These are phyloP conservation scores for Morella rubra DNA, from an alignment of 306 rosid genomes.

Conservation along the genomic window DNA sequence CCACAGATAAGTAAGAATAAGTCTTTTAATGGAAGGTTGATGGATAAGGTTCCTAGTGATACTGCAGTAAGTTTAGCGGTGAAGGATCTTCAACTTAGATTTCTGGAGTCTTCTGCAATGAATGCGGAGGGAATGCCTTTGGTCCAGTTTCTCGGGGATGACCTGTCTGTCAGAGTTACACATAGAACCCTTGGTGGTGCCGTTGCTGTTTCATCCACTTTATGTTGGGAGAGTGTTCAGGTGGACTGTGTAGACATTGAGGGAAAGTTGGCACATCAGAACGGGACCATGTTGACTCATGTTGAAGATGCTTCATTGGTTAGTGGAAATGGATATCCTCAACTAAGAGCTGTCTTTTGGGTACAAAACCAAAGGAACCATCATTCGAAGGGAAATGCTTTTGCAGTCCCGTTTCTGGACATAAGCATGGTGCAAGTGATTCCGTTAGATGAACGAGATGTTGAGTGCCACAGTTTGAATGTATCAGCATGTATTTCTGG, in stretches of 20 bases:
- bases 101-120: constrained; percentile 76
- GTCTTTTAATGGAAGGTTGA: constrained; percentile 52
- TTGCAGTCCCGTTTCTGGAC: constrained; percentile 66
- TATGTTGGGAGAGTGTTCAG: constrained; percentile 73
- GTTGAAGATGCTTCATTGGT: constrained; percentile 42
- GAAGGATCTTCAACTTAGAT: constrained; percentile 70
- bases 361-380: constrained; percentile 56
- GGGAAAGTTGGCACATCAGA: constrained; percentile 47
- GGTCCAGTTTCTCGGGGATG: constrained; percentile 78
- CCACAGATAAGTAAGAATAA: constrained; percentile 36
- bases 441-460: constrained; percentile 66
- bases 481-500: constrained; percentile 86
- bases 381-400: constrained; percentile 37
- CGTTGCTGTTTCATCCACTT: constrained; percentile 70
- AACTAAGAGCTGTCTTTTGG: constrained; percentile 86
- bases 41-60: constrained; percentile 90
- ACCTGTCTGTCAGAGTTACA: constrained; percentile 62
- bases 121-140: constrained; percentile 73
- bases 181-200: constrained; percentile 97
- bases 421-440: constrained; percentile 66
- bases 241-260: constrained; percentile 80
- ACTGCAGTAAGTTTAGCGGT: constrained; percentile 73
- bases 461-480: constrained; percentile 74
- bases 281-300: constrained; percentile 39
- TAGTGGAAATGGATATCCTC: constrained; percentile 60